Evolutionary conservation across 768 basidiomycete genomes (phyloP), one percentile per base, ranked within the genome.

Genomic region (Amanita rimosa): DNA sequence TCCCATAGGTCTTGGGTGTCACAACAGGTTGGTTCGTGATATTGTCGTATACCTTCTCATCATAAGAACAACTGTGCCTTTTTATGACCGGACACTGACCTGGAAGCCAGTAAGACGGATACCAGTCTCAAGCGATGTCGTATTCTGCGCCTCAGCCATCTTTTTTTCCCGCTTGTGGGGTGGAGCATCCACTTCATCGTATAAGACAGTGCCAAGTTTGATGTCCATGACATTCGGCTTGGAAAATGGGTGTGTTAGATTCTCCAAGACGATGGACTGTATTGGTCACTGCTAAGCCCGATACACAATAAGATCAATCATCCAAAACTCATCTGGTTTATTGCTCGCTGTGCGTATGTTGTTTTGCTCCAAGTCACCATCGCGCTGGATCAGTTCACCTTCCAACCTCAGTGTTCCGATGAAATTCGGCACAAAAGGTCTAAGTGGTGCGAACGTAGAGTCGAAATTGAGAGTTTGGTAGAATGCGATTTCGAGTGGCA

Each of bases 141-240:
- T 83, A 8, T 73, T 64, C 24, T 65, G 69, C 1, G 91, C 91
- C 1, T 73, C 70, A 56, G 77, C 72, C 49, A 75, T 68, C 93
- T 94, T 93, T 21, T 87, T 78, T 35, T 66, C 73, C 51, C 76
- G 72, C 67, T 99, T 99, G 50, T 86, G 88, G 2, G 75, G 71
- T 0, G 74, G 62, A 4, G 85, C 74, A 9, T 61, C 59, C 17
- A 35, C 44, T 46, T 82, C 76, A 44, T 88, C 91, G 53, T 87
- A 88, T n/a, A 98, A 73, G 1, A 85, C 70, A 0, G 85, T 94
- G 1, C 96, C 96, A 13, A 98, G 83, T 64, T 98, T 99, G 60
- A 92, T 73, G 61, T 99, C 95, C 24, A 97, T 70, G 50, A 96
- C 76, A 55, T 87, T 91, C 5, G 94, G 94, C 60, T 81, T 84